A percentile compares a stretch with the other conserved stretches of the same genome.
phyloP scores from a whole-genome alignment of 2,329 filamentous ascomycete genomes.

The Phoma sp. region DNA sequence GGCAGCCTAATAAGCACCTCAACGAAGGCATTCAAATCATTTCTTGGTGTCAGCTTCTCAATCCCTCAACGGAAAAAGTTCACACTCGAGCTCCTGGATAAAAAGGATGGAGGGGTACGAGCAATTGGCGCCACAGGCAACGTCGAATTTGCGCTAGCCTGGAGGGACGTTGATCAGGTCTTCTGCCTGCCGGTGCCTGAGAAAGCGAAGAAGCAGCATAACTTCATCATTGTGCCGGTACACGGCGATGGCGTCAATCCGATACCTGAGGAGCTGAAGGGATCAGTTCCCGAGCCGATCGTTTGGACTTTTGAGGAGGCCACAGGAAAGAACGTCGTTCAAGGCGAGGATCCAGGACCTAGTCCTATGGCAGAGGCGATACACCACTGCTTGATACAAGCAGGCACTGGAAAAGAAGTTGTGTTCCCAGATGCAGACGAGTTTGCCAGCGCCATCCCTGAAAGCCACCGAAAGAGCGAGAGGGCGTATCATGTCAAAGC shows the following conservation, averaged over 20 bases:
- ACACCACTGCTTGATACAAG: conserved; percentile 48
- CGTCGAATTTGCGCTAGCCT: conserved; percentile 60
- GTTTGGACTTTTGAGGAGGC: conserved; percentile 67
- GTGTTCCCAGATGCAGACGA: conserved; percentile 62
- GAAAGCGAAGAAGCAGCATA: conserved; percentile 67
- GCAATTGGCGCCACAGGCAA: conserved; percentile 58
- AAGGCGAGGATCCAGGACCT: conserved; percentile 52
- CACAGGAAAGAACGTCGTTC: conserved; percentile 51
- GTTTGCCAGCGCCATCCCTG: conserved; percentile 65
- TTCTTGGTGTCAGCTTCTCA: conserved; percentile 63
- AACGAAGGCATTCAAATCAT: conserved; percentile 39
- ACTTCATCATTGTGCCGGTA: conserved; percentile 66
- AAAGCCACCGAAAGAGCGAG: conserved; percentile 67
- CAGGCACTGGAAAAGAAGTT: conserved; percentile 56
- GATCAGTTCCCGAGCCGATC: conserved; percentile 59
- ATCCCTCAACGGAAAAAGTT: conserved; percentile 70
- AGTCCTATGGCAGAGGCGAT: conserved; percentile 54
- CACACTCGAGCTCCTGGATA: conserved; percentile 62
- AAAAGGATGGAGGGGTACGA: conserved; percentile 52
- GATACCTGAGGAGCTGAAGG: conserved; percentile 48
- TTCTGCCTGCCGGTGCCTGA: conserved; percentile 69
- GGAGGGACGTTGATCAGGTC: conserved; percentile 62
- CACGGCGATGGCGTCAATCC: conserved; percentile 58
- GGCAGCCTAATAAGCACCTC: conserved; percentile 31
- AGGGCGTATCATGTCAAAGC: conserved; percentile 70